phyloP scores from a whole-genome alignment of 1,284 basidiomycete genomes.

The Leccinum griseonigrum region DNA sequence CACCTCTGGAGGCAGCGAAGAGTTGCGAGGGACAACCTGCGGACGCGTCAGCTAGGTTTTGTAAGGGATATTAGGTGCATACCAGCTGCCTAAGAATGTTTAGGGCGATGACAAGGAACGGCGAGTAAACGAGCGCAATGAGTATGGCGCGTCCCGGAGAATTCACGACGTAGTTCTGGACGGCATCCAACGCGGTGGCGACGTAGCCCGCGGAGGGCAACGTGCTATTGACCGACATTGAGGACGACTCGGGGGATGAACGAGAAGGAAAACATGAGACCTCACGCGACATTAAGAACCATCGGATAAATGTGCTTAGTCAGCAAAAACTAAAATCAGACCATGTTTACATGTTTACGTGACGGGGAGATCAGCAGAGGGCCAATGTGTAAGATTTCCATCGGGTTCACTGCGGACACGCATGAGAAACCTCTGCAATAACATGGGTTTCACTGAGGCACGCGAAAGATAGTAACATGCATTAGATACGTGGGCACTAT shows the following conservation, averaged over 20 bases:
- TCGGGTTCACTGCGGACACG: no score
- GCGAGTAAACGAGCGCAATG: constrained; percentile 33
- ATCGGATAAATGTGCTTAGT: constrained; percentile 15
- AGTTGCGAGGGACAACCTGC: constrained; percentile 53
- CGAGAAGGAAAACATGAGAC: not conserved
- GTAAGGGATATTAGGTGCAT: constrained; percentile 20
- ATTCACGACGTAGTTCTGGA: constrained; percentile 20
- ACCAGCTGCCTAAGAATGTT: constrained; percentile 66
- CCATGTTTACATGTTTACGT: constrained; percentile 7
- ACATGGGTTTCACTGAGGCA: no score
- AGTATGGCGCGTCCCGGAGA: constrained; percentile 25
- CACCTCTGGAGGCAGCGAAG: constrained; percentile 67
- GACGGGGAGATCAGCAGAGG: not conserved
- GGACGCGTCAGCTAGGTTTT: constrained; percentile 6
- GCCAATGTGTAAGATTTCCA: no score
- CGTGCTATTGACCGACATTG: constrained; percentile 29
- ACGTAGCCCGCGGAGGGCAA: constrained; percentile 25
- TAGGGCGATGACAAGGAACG: constrained; percentile 47
- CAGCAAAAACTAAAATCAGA: constrained; percentile 21
- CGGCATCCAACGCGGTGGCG: constrained; percentile 16
- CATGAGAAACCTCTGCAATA: no score
- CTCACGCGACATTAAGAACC: not conserved
- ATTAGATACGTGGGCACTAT: not conserved
- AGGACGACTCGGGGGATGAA: not conserved
- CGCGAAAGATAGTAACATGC: not conserved